These are phyloP conservation scores for Ajuga chamaepitys DNA, from an alignment of 257 asterid genomes.

Conservation along the genomic window DNA sequence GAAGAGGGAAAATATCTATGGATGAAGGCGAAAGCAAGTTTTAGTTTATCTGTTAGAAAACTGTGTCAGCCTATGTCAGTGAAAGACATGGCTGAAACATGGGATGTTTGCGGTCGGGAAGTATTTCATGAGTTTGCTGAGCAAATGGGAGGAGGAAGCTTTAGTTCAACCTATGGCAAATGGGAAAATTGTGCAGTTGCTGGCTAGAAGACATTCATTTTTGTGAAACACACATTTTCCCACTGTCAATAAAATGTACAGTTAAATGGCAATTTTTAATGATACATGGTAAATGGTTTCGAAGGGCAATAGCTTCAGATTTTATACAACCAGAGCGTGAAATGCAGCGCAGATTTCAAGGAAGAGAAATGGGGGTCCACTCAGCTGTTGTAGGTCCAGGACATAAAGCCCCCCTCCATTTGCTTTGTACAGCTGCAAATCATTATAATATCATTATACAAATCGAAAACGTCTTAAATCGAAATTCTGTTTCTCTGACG, in stretches of 20 bases:
- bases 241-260: not conserved
- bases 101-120: slow-evolving; percentile 39
- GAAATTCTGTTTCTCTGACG: no score
- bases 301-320: not conserved
- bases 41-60: slow-evolving; percentile 25
- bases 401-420: slow-evolving; percentile 38
- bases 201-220: not conserved
- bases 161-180: slow-evolving; percentile 37
- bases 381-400: slow-evolving; percentile 49
- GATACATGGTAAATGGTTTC: no score
- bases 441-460: no score
- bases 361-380: slow-evolving; percentile 58
- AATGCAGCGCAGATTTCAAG: slow-evolving; percentile 52
- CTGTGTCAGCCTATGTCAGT: slow-evolving; percentile 31
- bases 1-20: slow-evolving; percentile 32
- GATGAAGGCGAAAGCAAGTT: slow-evolving; percentile 31
- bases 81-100: slow-evolving; percentile 37
- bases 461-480: no score
- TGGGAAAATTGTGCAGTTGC: slow-evolving; percentile 34
- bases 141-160: slow-evolving; percentile 42
- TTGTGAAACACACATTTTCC: not conserved
- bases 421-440: slow-evolving; percentile 51
- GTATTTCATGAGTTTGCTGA: slow-evolving; percentile 28
- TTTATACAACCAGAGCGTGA: slow-evolving; percentile 30
- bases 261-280: not conserved